Conservation (phyloP, 1,139 yeast genomes). For the Scheffersomyces segobiensis region DNA sequence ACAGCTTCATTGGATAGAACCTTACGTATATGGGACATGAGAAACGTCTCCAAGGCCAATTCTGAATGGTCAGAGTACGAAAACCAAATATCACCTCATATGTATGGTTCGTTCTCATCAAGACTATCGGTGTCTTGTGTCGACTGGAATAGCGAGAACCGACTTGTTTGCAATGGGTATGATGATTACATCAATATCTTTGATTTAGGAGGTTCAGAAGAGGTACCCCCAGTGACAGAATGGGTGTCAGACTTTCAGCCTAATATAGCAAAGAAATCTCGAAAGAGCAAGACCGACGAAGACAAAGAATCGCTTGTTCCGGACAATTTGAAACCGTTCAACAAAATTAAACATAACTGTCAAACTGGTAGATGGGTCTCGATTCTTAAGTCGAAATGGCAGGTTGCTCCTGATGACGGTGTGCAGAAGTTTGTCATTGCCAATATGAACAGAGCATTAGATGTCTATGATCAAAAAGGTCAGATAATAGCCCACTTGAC, state of each 20-base stretch:
- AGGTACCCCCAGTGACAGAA: conserved; percentile 21
- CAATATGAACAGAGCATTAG: conserved; percentile 87
- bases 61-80: conserved; percentile 43
- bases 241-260: conserved; percentile 27
- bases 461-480: conserved; percentile 76
- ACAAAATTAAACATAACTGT: conserved; percentile 79
- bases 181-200: conserved; percentile 75
- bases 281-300: conserved; percentile 10
- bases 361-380: conserved; percentile 98
- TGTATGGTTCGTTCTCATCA: conserved; percentile 65
- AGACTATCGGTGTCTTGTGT: conserved; percentile 81
- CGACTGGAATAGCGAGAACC: conserved; percentile 78
- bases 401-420: conserved; percentile 64
- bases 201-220: conserved; percentile 23
- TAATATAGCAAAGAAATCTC: conserved; percentile 15
- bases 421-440: conserved; percentile 85
- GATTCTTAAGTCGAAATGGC: conserved; percentile 86
- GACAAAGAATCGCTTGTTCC: conserved; percentile 25
- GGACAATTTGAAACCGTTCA: conserved; percentile 50
- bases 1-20: conserved; percentile 89
- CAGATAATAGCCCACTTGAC: conserved; percentile 73
- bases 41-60: conserved; percentile 45
- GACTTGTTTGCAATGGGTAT: conserved; percentile 88
- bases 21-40: conserved; percentile 80
- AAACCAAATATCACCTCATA: conserved; percentile 46